Percentiles rank a stretch among this genome's conserved stretches.
phyloP scores from a whole-genome alignment of 2,329 filamentous ascomycete genomes.

The Alternaria rosae region DNA sequence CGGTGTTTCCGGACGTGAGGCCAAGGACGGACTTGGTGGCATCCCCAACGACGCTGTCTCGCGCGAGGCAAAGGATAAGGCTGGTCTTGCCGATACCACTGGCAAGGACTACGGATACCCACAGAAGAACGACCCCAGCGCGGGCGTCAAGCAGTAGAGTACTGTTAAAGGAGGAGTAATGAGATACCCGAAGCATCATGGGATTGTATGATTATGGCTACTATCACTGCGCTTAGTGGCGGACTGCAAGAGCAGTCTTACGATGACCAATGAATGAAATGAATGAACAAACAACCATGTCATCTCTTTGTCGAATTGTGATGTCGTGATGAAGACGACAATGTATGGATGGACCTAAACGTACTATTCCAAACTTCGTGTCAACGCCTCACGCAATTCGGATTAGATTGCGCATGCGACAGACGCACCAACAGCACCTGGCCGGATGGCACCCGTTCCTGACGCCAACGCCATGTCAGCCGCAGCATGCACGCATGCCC shows the following conservation, averaged over 20 bases:
- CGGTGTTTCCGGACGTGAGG: slow-evolving; percentile 68
- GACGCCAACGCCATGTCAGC: slow-evolving; percentile 10
- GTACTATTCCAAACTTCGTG: background rate
- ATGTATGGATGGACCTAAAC: background rate
- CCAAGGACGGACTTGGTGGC: slow-evolving; percentile 62
- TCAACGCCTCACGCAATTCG: background rate
- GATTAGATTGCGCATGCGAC: background rate
- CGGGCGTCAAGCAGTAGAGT: slow-evolving; percentile 31
- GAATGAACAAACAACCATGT: slow-evolving; percentile 15
- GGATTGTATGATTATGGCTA: slow-evolving; percentile 8
- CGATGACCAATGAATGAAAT: slow-evolving; percentile 8
- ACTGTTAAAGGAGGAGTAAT: background rate
- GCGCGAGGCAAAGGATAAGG: slow-evolving; percentile 54
- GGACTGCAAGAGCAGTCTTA: slow-evolving; percentile 19
- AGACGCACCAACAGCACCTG: background rate
- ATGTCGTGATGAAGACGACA: background rate
- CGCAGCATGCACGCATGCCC: slow-evolving; percentile 4
- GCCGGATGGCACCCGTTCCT: background rate
- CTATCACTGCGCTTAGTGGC: slow-evolving; percentile 22
- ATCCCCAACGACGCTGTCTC: slow-evolving; percentile 68
- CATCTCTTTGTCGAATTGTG: background rate
- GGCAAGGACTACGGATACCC: slow-evolving; percentile 54
- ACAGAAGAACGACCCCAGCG: slow-evolving; percentile 50
- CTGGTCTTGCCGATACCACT: slow-evolving; percentile 53
- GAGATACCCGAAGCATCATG: slow-evolving; percentile 9